Conservation (phyloP, 441 rosid genomes). For the Aleurites moluccanus region DNA sequence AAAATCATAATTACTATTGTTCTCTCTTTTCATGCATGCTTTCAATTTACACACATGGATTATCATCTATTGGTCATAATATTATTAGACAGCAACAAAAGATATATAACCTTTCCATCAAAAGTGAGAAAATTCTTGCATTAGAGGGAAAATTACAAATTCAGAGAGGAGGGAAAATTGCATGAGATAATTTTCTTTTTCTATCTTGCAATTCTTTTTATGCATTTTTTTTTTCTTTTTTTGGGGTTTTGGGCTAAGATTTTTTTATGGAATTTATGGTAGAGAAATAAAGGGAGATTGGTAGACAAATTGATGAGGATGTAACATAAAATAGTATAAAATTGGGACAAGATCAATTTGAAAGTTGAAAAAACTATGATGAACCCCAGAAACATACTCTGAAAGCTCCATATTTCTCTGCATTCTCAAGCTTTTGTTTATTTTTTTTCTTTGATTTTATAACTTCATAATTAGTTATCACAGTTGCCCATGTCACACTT, state of each 20-base stretch:
- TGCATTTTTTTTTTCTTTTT: background rate
- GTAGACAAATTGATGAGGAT: slow-evolving; percentile 24
- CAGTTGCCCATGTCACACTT: background rate
- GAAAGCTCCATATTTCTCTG: slow-evolving; percentile 19
- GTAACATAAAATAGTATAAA: slow-evolving; percentile 22
- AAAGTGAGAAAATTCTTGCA: slow-evolving; percentile 14
- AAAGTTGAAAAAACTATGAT: slow-evolving; percentile 12
- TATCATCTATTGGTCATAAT: slow-evolving; percentile 12
- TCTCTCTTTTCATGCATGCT: slow-evolving; percentile 24
- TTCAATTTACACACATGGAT: slow-evolving; percentile 25
- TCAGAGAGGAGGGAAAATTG: background rate
- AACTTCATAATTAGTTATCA: background rate
- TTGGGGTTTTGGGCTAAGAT: background rate
- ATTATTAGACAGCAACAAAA: too few relatives aligned
- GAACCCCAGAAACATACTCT: slow-evolving; percentile 24
- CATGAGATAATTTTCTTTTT: background rate
- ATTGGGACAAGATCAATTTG: slow-evolving; percentile 28
- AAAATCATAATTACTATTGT: slow-evolving; percentile 20
- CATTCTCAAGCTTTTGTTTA: background rate
- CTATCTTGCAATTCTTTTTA: background rate
- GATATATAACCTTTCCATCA: background rate
- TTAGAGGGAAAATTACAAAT: slow-evolving; percentile 19
- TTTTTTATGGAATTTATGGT: background rate
- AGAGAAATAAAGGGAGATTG: background rate
- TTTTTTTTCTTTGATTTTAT: background rate